Conservation (phyloP, 768 basidiomycete genomes). For the Rhodosporidiobolus sp. region DNA sequence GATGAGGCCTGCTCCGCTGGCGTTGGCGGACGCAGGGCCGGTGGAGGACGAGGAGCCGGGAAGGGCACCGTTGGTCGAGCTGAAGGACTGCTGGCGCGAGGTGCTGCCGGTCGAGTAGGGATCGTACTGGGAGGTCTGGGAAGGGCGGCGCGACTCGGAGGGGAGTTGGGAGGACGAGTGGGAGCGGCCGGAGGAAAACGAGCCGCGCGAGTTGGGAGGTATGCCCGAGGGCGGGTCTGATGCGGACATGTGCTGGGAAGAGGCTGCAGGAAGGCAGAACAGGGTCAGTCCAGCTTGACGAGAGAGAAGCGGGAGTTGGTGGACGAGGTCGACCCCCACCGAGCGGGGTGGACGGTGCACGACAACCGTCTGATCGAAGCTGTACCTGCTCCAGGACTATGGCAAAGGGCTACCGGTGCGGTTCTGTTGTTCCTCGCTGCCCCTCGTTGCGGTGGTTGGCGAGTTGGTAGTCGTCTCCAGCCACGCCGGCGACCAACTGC, state of each 20-base stretch:
- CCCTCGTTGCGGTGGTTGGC: too few relatives aligned
- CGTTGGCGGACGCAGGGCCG: not conserved
- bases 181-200: not conserved
- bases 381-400: too few relatives aligned
- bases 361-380: too few relatives aligned
- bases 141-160: not conserved
- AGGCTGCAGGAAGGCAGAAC: too few relatives aligned
- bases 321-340: too few relatives aligned
- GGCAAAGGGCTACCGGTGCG: too few relatives aligned
- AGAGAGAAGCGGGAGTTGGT: not conserved
- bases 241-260: not conserved
- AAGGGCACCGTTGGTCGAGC: not conserved
- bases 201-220: not conserved
- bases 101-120: not conserved
- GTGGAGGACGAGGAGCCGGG: not conserved
- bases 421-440: too few relatives aligned
- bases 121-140: not conserved
- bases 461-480: too few relatives aligned
- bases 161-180: not conserved
- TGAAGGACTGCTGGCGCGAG: constrained; percentile 7
- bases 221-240: not conserved
- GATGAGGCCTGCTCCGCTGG: not conserved
- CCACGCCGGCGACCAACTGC: too few relatives aligned
- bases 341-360: too few relatives aligned
- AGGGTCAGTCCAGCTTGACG: not conserved